A percentile compares a stretch with the other conserved stretches of the same genome.
Evolutionary conservation across 768 basidiomycete species (phyloP).

Genomic region (Auricularia auricula-judae): DNA sequence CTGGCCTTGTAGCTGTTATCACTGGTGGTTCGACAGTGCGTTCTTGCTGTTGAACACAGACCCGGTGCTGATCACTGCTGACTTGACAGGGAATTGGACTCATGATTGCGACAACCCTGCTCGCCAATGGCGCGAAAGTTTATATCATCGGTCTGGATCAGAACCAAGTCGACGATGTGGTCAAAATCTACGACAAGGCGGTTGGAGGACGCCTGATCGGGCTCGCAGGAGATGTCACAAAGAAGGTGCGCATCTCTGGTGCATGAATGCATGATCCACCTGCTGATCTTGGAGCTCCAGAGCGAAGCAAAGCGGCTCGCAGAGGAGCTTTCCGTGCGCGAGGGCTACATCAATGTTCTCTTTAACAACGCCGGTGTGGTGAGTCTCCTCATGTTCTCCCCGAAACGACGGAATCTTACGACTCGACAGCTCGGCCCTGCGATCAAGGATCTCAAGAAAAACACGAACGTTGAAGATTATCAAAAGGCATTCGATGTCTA

Average conservation of each 20-base stretch:
- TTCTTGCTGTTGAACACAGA: background rate
- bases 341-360: constrained; percentile 31
- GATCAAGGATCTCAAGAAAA: constrained; percentile 1
- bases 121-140: constrained; percentile 38
- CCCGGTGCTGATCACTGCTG: background rate
- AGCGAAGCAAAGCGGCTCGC: constrained; percentile 33
- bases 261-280: background rate
- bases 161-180: constrained; percentile 28
- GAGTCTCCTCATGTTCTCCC: constrained; percentile 3
- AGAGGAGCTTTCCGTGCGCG: constrained; percentile 25
- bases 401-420: constrained; percentile 20
- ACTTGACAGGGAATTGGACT: constrained; percentile 33
- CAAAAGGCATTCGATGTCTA: constrained; percentile 28
- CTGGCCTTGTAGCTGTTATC: constrained; percentile 34
- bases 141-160: constrained; percentile 36
- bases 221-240: constrained; percentile 19
- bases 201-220: background rate
- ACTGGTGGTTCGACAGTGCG: constrained; percentile 34
- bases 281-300: constrained; percentile 13
- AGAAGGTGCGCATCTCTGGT: constrained; percentile 8
- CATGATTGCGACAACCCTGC: constrained; percentile 36
- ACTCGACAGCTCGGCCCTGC: constrained; percentile 8
- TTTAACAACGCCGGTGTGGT: constrained; percentile 36
- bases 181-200: background rate
- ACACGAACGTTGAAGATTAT: constrained; percentile 26